Evolutionary conservation across 2,329 filamentous ascomycete species (phyloP).

Genomic region (Arthrinium puccinioides): DNA sequence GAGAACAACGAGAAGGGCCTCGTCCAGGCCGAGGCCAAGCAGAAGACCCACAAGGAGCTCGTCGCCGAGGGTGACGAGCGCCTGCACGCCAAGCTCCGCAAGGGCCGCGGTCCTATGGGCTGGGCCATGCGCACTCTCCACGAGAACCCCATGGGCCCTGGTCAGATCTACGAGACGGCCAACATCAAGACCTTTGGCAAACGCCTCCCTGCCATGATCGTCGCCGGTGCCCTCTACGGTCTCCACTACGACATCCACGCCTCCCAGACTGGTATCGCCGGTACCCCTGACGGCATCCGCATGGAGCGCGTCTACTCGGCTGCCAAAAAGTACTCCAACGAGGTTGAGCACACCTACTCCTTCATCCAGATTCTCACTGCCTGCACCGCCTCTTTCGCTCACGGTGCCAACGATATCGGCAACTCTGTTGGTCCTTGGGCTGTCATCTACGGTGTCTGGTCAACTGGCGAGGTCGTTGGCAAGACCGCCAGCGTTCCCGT

Average conservation of each 20-base stretch:
- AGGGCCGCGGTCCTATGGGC: slow-evolving; percentile 60
- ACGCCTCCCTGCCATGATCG: slow-evolving; percentile 62
- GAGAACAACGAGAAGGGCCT: slow-evolving; percentile 34
- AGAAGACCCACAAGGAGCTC: slow-evolving; percentile 54
- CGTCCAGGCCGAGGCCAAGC: slow-evolving; percentile 37
- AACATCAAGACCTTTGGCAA: slow-evolving; percentile 59
- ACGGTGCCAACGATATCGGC: slow-evolving; percentile 72
- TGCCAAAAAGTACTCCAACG: slow-evolving; percentile 60
- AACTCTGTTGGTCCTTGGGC: slow-evolving; percentile 66
- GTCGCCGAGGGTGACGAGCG: slow-evolving; percentile 46
- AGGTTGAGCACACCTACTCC: slow-evolving; percentile 63
- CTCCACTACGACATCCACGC: slow-evolving; percentile 77
- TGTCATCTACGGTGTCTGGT: slow-evolving; percentile 62
- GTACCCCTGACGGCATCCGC: slow-evolving; percentile 65
- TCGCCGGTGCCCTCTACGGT: slow-evolving; percentile 62
- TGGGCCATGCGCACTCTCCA: slow-evolving; percentile 77
- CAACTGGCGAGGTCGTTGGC: slow-evolving; percentile 50
- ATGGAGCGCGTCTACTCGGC: slow-evolving; percentile 61
- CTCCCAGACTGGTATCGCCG: slow-evolving; percentile 61
- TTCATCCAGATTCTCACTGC: slow-evolving; percentile 62
- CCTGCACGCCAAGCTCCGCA: slow-evolving; percentile 56
- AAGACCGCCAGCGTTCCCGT: slow-evolving; percentile 60
- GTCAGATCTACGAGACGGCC: slow-evolving; percentile 65
- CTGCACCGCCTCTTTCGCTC: slow-evolving; percentile 66
- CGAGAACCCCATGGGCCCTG: slow-evolving; percentile 65